phyloP scores from a whole-genome alignment of 768 basidiomycete species.

The Leccinum subtestaceum region DNA sequence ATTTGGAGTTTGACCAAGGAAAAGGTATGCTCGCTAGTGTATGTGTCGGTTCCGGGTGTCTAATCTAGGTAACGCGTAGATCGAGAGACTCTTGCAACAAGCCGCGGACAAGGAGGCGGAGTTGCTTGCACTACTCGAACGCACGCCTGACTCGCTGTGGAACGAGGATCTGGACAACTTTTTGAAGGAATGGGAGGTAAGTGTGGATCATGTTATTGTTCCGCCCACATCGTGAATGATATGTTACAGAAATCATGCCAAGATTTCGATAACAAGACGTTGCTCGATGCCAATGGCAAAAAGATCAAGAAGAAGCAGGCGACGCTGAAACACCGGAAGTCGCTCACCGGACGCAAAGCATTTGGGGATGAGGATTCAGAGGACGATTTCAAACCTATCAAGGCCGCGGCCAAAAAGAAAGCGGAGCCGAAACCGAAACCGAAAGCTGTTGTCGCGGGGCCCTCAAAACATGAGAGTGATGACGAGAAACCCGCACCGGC shows the following conservation, averaged over 20 bases:
- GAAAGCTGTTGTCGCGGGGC: constrained; percentile 32
- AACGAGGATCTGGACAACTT: constrained; percentile 84
- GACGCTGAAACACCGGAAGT: constrained; percentile 52
- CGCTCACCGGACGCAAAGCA: constrained; percentile 41
- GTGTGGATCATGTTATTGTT: constrained; percentile 26
- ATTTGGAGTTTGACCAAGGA: constrained; percentile 95
- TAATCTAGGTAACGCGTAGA: constrained; percentile 42
- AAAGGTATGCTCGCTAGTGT: constrained; percentile 50
- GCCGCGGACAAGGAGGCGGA: constrained; percentile 81
- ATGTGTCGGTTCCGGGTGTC: background rate
- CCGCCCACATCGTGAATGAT: constrained; percentile 1
- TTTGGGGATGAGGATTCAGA: constrained; percentile 41
- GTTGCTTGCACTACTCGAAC: constrained; percentile 71
- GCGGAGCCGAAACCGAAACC: constrained; percentile 29
- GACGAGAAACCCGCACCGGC: constrained; percentile 31
- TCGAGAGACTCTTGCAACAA: constrained; percentile 79
- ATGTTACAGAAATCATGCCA: constrained; percentile 37
- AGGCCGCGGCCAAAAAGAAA: constrained; percentile 42
- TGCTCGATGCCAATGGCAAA: constrained; percentile 48
- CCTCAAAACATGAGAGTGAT: constrained; percentile 47
- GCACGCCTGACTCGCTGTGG: constrained; percentile 84
- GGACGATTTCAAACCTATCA: constrained; percentile 55
- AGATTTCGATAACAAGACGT: constrained; percentile 43
- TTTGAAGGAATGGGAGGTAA: constrained; percentile 79
- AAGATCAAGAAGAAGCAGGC: constrained; percentile 57